Conservation (phyloP, 441 rosid genomes). For the Francoa sonchifolia region DNA sequence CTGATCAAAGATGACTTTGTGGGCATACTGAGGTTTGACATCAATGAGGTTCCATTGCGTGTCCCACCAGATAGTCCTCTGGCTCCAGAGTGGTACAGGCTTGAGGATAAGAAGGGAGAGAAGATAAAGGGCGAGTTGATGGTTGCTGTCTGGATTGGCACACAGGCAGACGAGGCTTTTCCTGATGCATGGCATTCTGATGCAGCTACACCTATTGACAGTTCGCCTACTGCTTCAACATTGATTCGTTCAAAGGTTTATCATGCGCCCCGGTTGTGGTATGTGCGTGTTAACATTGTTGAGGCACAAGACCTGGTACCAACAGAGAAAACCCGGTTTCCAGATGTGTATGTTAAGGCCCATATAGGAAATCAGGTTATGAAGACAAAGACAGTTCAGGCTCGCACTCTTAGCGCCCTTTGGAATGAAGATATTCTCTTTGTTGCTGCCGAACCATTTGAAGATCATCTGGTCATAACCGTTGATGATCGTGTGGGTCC, state of each 20-base stretch:
- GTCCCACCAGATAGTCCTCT: constrained; percentile 89
- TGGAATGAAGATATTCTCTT: constrained; percentile 80
- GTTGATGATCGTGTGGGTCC: constrained; percentile 45
- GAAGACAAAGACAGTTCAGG: constrained; percentile 38
- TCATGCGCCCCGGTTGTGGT: constrained; percentile 76
- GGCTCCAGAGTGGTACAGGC: constrained; percentile 90
- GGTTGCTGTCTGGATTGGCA: constrained; percentile 94
- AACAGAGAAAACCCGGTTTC: constrained; percentile 45
- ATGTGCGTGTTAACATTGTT: constrained; percentile 57
- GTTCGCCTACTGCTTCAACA: constrained; percentile 39
- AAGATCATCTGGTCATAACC: constrained; percentile 40
- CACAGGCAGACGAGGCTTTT: constrained; percentile 83
- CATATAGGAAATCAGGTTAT: constrained; percentile 45
- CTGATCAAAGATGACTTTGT: constrained; percentile 59
- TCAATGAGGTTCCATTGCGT: constrained; percentile 70
- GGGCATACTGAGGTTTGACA: constrained; percentile 58
- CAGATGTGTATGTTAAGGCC: constrained; percentile 54
- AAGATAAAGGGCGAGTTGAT: constrained; percentile 73
- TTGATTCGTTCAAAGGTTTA: constrained; percentile 82
- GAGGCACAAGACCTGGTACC: constrained; percentile 69
- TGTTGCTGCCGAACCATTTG: constrained; percentile 67
- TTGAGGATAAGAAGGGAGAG: constrained; percentile 57
- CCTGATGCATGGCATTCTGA: constrained; percentile 86
- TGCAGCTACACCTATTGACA: constrained; percentile 49
- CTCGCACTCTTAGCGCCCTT: constrained; percentile 56